Base-by-base conservation (phyloP, 768 basidiomycete species). In the Suillus occidentalis region DNA sequence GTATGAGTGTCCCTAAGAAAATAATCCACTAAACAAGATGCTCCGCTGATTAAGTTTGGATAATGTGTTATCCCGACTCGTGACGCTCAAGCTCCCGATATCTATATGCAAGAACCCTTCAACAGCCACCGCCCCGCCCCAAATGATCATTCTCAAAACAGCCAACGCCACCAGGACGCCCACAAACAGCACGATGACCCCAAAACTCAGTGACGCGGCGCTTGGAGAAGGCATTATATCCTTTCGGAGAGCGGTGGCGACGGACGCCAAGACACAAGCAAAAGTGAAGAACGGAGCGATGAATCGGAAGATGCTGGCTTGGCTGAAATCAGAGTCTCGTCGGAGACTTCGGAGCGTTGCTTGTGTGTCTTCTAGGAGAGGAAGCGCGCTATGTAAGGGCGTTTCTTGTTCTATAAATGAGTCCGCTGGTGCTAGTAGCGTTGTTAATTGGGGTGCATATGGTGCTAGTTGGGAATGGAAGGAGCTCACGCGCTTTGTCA, bases 221-320 rank as follows among this genome's bases (percentile, higher is more conserved):
- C 25, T 9, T 18, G 52, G 50, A 20, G 16, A 45, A 14, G 65
- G 53, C 7, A 55, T 56, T 13, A 45, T 36, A 10, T 62, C 61
- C 50, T 12, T 43, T 18, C 64, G 37, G 53, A 66, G 65, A 37
- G 53, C 49, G 6, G 56, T 43, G 9, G 61, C 61, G 36, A n/a
- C 28, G 25, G 58, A 31, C 43, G 40, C 60, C 3, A 67, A 28
- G 65, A 62, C n/a, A 14, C 47, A 65, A 3, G 47, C 34, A 40
- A 67, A 67, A 8, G 61, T 20, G 34, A 65, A 62, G 18, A 66
- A 25, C 1, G 65, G 65, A 6, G 60, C 66, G 18, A 20, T 62
- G 43, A 37, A 45, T 22, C 43, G 37, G 42, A 67, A 67, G 31
- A 67, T 25, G 13, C 13, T 57, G 4, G 36, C 43, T 28, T 65